Base-by-base conservation (phyloP, 352 stramenopile genomes). In the Phytophthora sojae region DNA sequence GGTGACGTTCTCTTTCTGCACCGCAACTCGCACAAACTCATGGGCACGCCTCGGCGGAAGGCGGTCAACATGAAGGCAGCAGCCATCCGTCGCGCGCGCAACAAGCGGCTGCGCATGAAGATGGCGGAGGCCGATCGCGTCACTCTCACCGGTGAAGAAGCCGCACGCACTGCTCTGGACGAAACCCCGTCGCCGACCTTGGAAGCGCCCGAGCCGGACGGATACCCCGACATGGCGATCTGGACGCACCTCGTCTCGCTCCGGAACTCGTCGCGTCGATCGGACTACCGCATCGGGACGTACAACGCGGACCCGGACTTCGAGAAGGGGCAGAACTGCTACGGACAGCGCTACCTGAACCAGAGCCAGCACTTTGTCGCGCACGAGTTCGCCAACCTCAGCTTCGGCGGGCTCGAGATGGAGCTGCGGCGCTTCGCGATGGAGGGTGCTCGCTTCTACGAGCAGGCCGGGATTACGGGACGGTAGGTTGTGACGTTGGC, bases 191-290 rank as follows among this genome's bases (percentile, higher is more conserved):
- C 69, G 11, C 69, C 69, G 37, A 76, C 69, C 2, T 49, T 76
- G 15, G 69, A 73, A 29, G 32, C 37, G 4, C 64, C 47, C 19
- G 61, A 72, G 21, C 6, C 57, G 3, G 75, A 79, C 57, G 56
- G 75, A 56, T 73, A 73, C 59, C 70, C 75, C 26, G 81, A 88
- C 52, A 83, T 81, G 19, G 61, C 68, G 23, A 84, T 92, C 53
- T 89, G 86, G 79, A 90, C 84, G 21, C 84, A 92, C 55, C 67
- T 94, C 61, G 35, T 86, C 55, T 79, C 83, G 50, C 80, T 93
- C 69, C 79, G 77, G 64, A 77, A 73, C 19, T 79, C 64, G 6
- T 80, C 76, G 0, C 62, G 61, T 23, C 69, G 75, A 14, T 67
- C 47, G 14, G 67, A 88, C 64, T 91, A 89, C 63, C 67, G 52